Percentiles rank a stretch among this genome's conserved stretches.
Conservation (phyloP, 352 stramenopile species). For the Phytophthora cryptogea region DNA sequence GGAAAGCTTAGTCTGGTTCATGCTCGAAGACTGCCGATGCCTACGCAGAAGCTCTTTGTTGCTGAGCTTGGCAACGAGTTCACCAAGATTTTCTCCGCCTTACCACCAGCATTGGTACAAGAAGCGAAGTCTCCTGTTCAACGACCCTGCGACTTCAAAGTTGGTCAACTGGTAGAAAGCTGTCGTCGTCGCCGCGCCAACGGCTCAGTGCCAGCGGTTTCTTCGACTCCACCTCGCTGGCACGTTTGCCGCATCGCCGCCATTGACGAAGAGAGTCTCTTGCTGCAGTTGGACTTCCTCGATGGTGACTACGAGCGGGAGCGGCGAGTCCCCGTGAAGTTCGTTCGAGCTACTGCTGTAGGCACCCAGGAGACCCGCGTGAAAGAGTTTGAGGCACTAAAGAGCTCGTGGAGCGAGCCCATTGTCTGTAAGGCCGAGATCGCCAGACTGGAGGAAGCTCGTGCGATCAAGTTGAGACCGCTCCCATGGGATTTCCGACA, state of each 20-base stretch:
- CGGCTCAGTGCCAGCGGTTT: constrained; percentile 14
- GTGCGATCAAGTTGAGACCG: constrained; percentile 17
- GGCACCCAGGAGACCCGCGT: constrained; percentile 31
- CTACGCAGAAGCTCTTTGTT: constrained; percentile 52
- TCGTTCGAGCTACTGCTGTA: constrained; percentile 37
- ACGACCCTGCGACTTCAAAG: constrained; percentile 18
- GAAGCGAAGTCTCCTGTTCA: constrained; percentile 2
- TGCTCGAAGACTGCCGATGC: constrained; percentile 42
- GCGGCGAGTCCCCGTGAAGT: constrained; percentile 41
- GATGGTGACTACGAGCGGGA: constrained; percentile 54
- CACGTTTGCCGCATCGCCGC: constrained; percentile 40
- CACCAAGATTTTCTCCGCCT: constrained; percentile 36
- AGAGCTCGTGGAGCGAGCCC: constrained; percentile 39
- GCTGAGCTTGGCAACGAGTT: constrained; percentile 45
- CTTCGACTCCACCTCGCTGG: constrained; percentile 25
- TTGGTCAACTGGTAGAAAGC: constrained; percentile 52
- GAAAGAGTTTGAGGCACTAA: constrained; percentile 38
- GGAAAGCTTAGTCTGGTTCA: constrained; percentile 46
- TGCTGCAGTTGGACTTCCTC: constrained; percentile 49
- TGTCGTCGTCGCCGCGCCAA: constrained; percentile 48
- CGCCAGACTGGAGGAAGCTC: constrained; percentile 44
- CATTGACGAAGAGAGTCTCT: constrained; percentile 27
- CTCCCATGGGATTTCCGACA: constrained; percentile 19
- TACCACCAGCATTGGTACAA: neutral
- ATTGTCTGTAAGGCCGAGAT: constrained; percentile 41